phyloP scores from a whole-genome alignment of 2,329 filamentous ascomycete species.

The Fusarium sp. region DNA sequence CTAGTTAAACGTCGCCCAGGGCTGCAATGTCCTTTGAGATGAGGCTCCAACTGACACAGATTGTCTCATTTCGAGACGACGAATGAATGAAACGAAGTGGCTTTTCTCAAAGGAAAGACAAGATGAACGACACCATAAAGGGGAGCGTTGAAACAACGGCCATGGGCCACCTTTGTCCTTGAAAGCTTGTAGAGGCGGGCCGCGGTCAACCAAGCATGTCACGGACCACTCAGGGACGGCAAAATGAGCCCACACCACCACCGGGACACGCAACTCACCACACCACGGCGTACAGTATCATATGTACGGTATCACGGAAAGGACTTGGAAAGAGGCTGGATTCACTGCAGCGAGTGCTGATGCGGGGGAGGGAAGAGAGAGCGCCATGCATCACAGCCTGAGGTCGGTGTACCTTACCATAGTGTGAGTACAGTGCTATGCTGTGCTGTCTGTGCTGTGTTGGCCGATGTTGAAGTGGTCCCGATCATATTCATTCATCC shows the following conservation, averaged over 20 bases:
- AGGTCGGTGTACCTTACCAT: not conserved
- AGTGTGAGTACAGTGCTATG: slow-evolving; percentile 22
- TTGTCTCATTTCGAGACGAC: slow-evolving; percentile 31
- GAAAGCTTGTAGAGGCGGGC: slow-evolving; percentile 34
- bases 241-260: slow-evolving; percentile 40
- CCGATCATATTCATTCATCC: slow-evolving; percentile 15
- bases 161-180: slow-evolving; percentile 30
- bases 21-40: slow-evolving; percentile 9
- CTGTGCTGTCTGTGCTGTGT: slow-evolving; percentile 11
- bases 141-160: slow-evolving; percentile 46
- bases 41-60: slow-evolving; percentile 19
- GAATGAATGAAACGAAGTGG: slow-evolving; percentile 17
- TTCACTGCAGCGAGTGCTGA: slow-evolving; percentile 22
- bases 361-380: slow-evolving; percentile 12
- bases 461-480: slow-evolving; percentile 32
- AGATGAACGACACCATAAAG: slow-evolving; percentile 33
- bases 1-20: not conserved
- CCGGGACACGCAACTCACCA: slow-evolving; percentile 8
- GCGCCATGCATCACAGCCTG: slow-evolving; percentile 26
- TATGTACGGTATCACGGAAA: not conserved
- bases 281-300: slow-evolving; percentile 9
- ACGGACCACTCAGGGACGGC: slow-evolving; percentile 38
- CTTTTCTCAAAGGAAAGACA: slow-evolving; percentile 14
- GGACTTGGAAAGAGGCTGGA: slow-evolving; percentile 15
- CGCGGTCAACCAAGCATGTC: slow-evolving; percentile 24